Evolutionary conservation across 495 filamentous ascomycete genomes (phyloP), one percentile per base, ranked within the genome.

Genomic region (Trypethelium eluteriae): DNA sequence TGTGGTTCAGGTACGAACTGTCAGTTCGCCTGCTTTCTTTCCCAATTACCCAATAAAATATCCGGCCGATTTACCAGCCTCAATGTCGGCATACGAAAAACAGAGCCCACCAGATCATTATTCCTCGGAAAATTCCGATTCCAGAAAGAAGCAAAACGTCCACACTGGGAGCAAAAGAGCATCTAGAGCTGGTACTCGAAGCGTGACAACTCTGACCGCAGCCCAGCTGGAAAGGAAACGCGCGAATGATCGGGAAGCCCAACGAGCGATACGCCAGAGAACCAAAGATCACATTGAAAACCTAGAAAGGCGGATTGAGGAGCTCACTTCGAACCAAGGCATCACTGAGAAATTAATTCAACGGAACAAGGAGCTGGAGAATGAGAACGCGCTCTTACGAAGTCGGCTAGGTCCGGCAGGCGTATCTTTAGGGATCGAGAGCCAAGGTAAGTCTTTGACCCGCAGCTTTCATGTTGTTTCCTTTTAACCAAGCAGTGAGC

Each of bases 201-300:
- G 82, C 69, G 85, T 87, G 41, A 79, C 83, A 5, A 81, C 81
- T 2, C 74, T 87, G 62, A 83, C 82, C 4, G 79, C 80, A 35
- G 84, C 84, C 50, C 84, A 87, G 69, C 76, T 87, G 35, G 85
- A 87, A 66, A 78, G 84, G 57, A 96, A 96, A 76, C 83, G 92
- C 65, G 90, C 89, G 72, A 95, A 95, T 76, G 92, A 96, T 74
- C 84, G 92, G 49, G 89, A 93, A 76, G 92, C 92, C 18, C 92
- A 96, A 75, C 84, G 89, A 62, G 90, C 89, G 18, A 96, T 95
- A 66, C 83, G 92, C 16, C 87, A 90, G 70, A 82, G 92, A 66
- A 95, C 88, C 11, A 93, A 91, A 71, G 81, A 85, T 64, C 88
- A 92, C 71, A 94, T 95, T 68, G 89, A 92, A 64, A 80, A 77